Evolutionary conservation across 768 basidiomycete species (phyloP).

Genomic region (Serendipita indica): DNA sequence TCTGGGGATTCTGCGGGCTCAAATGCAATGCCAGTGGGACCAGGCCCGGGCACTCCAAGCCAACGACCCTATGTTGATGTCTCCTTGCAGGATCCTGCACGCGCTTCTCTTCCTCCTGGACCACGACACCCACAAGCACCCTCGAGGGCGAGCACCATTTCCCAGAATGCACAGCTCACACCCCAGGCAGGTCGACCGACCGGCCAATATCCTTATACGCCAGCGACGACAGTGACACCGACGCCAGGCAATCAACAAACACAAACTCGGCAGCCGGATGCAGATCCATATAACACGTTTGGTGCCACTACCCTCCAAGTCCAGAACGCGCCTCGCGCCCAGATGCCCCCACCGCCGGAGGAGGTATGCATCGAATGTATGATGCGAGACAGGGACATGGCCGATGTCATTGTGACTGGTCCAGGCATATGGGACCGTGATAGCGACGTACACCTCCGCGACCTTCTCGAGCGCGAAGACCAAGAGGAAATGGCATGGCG

Average conservation of each 20-base stretch:
- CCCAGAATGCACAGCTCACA: neutral
- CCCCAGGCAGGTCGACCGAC: neutral
- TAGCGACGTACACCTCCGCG: conserved; percentile 70
- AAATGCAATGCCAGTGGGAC: neutral
- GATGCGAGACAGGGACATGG: conserved; percentile 98
- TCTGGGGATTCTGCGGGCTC: neutral
- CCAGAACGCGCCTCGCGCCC: conserved; percentile 3
- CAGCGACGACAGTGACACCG: neutral
- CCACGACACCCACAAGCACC: conserved; percentile 4
- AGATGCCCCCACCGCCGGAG: conserved; percentile 18
- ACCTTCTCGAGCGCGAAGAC: conserved; percentile 54
- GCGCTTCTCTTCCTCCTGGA: neutral
- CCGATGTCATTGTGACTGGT: conserved; percentile 77
- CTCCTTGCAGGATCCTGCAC: neutral
- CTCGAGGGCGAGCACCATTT: neutral
- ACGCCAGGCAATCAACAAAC: neutral
- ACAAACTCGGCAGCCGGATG: neutral
- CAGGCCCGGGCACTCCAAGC: neutral
- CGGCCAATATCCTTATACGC: neutral
- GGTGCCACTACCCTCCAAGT: neutral
- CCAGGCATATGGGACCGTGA: conserved; percentile 84
- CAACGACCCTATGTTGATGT: neutral
- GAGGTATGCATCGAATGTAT: conserved; percentile 95
- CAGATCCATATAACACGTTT: neutral
- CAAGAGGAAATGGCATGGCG: conserved; percentile 37